Base-by-base conservation (phyloP, 1,284 basidiomycete species). In the Inonotus obliquus region DNA sequence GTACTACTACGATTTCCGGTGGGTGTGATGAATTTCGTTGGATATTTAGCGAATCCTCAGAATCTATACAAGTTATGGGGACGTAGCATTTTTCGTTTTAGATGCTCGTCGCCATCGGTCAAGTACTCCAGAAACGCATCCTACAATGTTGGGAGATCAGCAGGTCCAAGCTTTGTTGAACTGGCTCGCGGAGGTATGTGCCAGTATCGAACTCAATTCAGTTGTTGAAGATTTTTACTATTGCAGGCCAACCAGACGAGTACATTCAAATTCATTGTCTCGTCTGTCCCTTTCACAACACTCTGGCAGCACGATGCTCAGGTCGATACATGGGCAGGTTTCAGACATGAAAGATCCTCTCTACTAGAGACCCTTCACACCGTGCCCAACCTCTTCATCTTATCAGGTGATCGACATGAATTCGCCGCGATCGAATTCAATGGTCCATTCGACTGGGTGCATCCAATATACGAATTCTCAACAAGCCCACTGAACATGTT, bases 211-310 rank as follows among this genome's bases (percentile, higher is more conserved):
- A 54, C 60, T 21, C 23, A 4, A 23, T n/a, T 52, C 44, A 27
- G 39, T 25, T 55, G 58, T 23, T 48, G 44, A 7, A 6, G n/a
- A 44, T 1, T 23, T 25, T 17, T 7, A n/a, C 19, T 25, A 23
- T n/a, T 49, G 41, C 38, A 85, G 81, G 87, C 87, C 52, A 93
- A 94, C 73, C 72, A 77, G 59, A 93, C 91, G 0, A 79, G 84
- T 2, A 85, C 87, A 0, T 93, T 91, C 81, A 93, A 93, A 73
- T 92, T 94, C 71, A 78, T 94, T 60, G 81, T 90, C 23, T 81
- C 83, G 11, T 89, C 86, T 9, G 88, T 92, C 2, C 91, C 91
- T 0, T 87, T 94, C 73, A 91, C 87, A 45, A 83, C 83, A 0
- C 79, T 92, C 17, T 93, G 91, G 90, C 81, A 78, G 1, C 78